These are phyloP conservation scores for Acrocalymma vagum DNA, from an alignment of 2,329 filamentous ascomycete species.

Conservation along the genomic window DNA sequence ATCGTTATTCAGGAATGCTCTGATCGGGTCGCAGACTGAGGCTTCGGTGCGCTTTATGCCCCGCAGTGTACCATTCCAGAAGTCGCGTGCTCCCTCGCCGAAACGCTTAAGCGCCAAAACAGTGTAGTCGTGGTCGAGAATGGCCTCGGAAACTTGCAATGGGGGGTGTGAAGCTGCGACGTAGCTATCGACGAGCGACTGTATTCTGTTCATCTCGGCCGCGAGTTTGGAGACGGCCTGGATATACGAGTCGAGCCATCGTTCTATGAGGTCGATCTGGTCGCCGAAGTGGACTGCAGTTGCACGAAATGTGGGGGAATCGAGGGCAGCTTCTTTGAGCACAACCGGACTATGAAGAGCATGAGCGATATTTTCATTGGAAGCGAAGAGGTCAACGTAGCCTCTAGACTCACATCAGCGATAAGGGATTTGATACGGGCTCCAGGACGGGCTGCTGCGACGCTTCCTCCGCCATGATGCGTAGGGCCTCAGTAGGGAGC, in stretches of 20 bases:
- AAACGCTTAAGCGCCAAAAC: constrained; percentile 85
- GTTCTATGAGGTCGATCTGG: constrained; percentile 88
- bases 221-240: constrained; percentile 69
- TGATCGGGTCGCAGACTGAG: constrained; percentile 82
- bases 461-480: constrained; percentile 46
- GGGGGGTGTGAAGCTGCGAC: constrained; percentile 79
- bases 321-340: constrained; percentile 93
- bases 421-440: constrained; percentile 51
- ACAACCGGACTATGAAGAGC: constrained; percentile 72
- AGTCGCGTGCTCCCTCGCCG: constrained; percentile 85
- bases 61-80: constrained; percentile 80
- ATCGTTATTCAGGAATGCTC: constrained; percentile 79
- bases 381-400: neutral
- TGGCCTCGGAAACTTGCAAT: constrained; percentile 77
- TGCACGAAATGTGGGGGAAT: constrained; percentile 94
- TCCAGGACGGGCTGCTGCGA: constrained; percentile 41
- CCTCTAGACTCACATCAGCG: constrained; percentile 47
- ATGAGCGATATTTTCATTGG: constrained; percentile 12
- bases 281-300: constrained; percentile 87
- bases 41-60: constrained; percentile 80
- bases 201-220: constrained; percentile 75
- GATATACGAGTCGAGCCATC: constrained; percentile 83
- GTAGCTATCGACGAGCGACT: constrained; percentile 80
- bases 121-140: constrained; percentile 95
- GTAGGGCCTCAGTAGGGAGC: too few relatives aligned